These are phyloP conservation scores for Drosera capensis DNA, from an alignment of 148 eudicot species.

Conservation along the genomic window DNA sequence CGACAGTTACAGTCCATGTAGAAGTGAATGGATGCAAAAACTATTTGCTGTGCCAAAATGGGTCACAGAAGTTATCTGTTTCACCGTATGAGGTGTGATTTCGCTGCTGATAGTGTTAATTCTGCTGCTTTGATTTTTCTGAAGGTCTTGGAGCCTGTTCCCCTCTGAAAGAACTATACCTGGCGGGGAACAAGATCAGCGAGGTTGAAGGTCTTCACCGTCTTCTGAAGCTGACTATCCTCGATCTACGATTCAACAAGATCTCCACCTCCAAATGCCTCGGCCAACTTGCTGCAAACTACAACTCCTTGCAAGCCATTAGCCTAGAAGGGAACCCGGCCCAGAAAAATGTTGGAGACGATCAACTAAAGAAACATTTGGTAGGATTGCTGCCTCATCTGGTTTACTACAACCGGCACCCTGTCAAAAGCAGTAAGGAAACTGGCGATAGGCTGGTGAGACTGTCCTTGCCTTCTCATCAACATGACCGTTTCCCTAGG, in stretches of 20 bases:
- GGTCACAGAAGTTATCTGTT: no score
- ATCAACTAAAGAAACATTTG: slow-evolving; percentile 65
- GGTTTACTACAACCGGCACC: slow-evolving; percentile 65
- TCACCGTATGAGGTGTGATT: no score
- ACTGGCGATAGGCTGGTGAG: slow-evolving; percentile 53
- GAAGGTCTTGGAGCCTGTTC: slow-evolving; percentile 88
- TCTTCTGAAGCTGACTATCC: slow-evolving; percentile 66
- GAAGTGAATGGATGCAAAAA: no score
- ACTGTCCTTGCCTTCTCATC: slow-evolving; percentile 39
- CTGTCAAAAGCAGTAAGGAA: slow-evolving; percentile 56
- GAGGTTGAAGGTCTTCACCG: slow-evolving; percentile 98
- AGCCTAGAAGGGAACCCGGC: slow-evolving; percentile 97
- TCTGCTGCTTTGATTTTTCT: slow-evolving; percentile 3
- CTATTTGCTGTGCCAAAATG: no score
- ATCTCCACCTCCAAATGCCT: slow-evolving; percentile 75
- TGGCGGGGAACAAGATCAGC: slow-evolving; percentile 90
- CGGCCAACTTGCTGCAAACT: slow-evolving; percentile 92
- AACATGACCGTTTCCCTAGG: slow-evolving; percentile 38
- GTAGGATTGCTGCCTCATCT: slow-evolving; percentile 66
- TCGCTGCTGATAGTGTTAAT: not conserved
- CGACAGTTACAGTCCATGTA: no score
- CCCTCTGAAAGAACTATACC: slow-evolving; percentile 68
- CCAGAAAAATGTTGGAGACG: slow-evolving; percentile 89
- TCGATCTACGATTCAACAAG: slow-evolving; percentile 86
- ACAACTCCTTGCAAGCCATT: slow-evolving; percentile 75